Conservation (phyloP, 768 basidiomycete genomes). For the Lactifluus echinatus region DNA sequence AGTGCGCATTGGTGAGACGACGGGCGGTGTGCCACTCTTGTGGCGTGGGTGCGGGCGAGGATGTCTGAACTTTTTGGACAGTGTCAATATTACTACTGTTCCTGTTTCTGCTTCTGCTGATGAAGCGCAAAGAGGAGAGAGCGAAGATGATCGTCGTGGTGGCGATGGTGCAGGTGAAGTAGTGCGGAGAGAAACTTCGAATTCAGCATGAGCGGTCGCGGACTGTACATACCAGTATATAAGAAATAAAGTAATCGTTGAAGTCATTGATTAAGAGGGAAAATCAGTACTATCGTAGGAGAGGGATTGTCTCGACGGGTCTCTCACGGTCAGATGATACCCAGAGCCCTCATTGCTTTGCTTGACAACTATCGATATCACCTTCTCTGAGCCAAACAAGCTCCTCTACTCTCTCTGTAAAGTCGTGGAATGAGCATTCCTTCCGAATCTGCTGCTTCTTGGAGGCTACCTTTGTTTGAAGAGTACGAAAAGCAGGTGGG, state of each 20-base stretch:
- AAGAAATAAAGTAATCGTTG: not conserved
- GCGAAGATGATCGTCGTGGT: not conserved
- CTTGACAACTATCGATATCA: too few relatives aligned
- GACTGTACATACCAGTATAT: not conserved
- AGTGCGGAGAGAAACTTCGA: not conserved
- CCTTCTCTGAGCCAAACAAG: too few relatives aligned
- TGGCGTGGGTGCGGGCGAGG: constrained; percentile 19
- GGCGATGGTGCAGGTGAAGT: not conserved
- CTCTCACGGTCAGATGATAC: too few relatives aligned
- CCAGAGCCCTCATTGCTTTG: too few relatives aligned
- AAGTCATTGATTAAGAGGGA: not conserved
- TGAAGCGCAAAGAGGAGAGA: not conserved
- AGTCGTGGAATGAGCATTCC: too few relatives aligned
- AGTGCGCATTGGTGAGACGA: constrained; percentile 11
- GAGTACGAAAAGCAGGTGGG: too few relatives aligned
- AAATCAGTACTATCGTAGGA: too few relatives aligned
- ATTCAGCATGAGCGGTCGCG: not conserved
- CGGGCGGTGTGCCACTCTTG: constrained; percentile 18
- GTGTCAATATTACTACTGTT: not conserved
- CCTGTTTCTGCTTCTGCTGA: too few relatives aligned
- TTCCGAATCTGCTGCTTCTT: not conserved
- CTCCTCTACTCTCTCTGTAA: too few relatives aligned
- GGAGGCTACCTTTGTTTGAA: too few relatives aligned
- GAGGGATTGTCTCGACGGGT: too few relatives aligned
- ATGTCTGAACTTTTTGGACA: constrained; percentile 14